Evolutionary conservation across 2,329 filamentous ascomycete genomes (phyloP).

Genomic region (Thelonectria olida): DNA sequence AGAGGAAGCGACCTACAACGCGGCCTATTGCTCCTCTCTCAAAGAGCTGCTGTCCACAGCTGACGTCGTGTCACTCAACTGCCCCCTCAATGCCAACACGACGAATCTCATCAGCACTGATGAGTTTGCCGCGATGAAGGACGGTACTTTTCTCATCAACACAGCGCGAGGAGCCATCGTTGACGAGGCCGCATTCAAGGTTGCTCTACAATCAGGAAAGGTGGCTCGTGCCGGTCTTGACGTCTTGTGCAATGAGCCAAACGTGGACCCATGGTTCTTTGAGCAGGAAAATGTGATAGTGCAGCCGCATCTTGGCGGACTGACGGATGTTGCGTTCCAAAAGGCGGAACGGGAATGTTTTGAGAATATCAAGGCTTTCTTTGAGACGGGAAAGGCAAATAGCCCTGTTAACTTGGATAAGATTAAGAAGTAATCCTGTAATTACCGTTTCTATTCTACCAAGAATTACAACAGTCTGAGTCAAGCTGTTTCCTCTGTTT

Average conservation of each 20-base stretch:
- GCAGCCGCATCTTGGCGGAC: conserved; percentile 54
- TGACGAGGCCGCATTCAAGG: conserved; percentile 55
- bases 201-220: conserved; percentile 54
- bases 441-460: no score
- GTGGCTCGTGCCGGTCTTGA: conserved; percentile 56
- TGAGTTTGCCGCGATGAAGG: conserved; percentile 56
- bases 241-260: conserved; percentile 54
- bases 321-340: conserved; percentile 52
- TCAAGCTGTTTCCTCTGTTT: no score
- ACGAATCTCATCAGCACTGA: conserved; percentile 46
- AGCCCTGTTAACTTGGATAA: conserved; percentile 26
- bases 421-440: conserved; percentile 7
- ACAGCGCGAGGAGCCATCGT: conserved; percentile 58
- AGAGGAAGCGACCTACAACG: conserved; percentile 44
- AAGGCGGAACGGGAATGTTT: conserved; percentile 53
- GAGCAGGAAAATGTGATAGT: conserved; percentile 42
- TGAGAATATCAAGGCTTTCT: conserved; percentile 33
- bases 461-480: no score
- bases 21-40: conserved; percentile 47
- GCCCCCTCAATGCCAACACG: conserved; percentile 51
- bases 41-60: conserved; percentile 48
- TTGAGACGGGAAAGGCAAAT: conserved; percentile 33
- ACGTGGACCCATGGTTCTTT: conserved; percentile 30
- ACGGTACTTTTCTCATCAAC: conserved; percentile 55
- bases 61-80: conserved; percentile 50